A percentile compares a stretch with the other conserved stretches of the same genome.
phyloP scores from a whole-genome alignment of 1,284 basidiomycete genomes.

The Inonotus hispidus region DNA sequence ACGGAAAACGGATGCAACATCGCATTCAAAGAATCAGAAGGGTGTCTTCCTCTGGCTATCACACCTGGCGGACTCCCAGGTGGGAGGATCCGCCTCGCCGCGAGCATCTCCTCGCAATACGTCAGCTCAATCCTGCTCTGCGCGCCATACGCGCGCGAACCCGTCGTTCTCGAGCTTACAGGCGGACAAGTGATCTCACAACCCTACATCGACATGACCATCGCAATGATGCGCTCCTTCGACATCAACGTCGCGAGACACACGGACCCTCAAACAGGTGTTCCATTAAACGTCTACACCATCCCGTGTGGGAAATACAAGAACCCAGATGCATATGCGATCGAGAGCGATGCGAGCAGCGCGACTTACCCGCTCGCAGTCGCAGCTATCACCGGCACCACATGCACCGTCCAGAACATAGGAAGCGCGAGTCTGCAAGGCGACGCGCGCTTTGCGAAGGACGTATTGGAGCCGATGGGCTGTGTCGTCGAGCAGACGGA shows the following conservation, averaged over 20 bases:
- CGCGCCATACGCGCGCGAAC: conserved; percentile 85
- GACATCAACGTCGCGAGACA: conserved; percentile 78
- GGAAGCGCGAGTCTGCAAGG: conserved; percentile 91
- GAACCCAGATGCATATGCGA: conserved; percentile 80
- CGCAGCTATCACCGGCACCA: conserved; percentile 93
- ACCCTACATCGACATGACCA: conserved; percentile 99
- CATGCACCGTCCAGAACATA: conserved; percentile 91
- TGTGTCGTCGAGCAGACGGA: conserved; percentile 86
- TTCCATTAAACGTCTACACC: conserved; percentile 75
- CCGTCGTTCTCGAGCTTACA: conserved; percentile 83
- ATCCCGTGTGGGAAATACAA: conserved; percentile 81
- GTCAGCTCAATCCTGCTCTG: conserved; percentile 96
- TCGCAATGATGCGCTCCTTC: conserved; percentile 97
- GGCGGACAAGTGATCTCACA: conserved; percentile 96
- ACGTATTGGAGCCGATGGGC: conserved; percentile 93
- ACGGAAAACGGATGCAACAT: conserved; percentile 78
- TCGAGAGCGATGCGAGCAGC: conserved; percentile 94
- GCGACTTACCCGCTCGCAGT: conserved; percentile 97
- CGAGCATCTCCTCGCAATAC: conserved; percentile 96
- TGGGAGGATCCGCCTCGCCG: conserved; percentile 82
- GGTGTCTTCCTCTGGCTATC: conserved; percentile 89
- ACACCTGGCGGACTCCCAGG: conserved; percentile 82
- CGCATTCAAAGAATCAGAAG: conserved; percentile 72
- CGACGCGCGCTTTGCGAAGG: conserved; percentile 91
- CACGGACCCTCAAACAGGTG: conserved; percentile 56